A percentile compares a stretch with the other conserved stretches of the same genome.
Conservation (phyloP, 2,329 filamentous ascomycete genomes). For the Colletotrichum eleusines region DNA sequence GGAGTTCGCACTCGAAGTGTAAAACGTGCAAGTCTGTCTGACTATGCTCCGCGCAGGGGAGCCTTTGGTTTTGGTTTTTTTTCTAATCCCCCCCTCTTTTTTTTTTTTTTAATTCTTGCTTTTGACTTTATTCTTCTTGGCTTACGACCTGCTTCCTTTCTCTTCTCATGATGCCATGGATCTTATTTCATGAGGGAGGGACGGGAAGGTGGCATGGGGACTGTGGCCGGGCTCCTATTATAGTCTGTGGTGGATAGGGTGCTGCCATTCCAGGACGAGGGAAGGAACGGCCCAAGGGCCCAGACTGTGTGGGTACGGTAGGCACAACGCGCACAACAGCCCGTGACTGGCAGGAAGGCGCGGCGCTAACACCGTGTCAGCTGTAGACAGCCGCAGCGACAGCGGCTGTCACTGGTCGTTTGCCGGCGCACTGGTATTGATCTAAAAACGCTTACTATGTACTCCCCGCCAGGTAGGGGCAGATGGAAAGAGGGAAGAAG, state of each 20-base stretch:
- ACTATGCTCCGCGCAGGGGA: not conserved
- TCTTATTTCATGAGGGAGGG: slow-evolving; percentile 25
- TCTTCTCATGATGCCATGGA: not conserved
- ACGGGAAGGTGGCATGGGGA: slow-evolving; percentile 33
- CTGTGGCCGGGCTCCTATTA: not conserved
- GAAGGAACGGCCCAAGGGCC: not conserved
- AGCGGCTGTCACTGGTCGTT: slow-evolving; percentile 21
- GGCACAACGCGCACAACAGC: too few relatives aligned
- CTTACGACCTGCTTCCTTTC: not conserved
- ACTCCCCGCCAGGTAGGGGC: not conserved
- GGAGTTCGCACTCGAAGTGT: not conserved
- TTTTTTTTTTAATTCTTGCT: too few relatives aligned
- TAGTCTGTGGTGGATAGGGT: too few relatives aligned
- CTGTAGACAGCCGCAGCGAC: not conserved
- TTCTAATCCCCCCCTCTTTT: not conserved
- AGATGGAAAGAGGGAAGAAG: slow-evolving; percentile 15
- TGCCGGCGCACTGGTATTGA: slow-evolving; percentile 7
- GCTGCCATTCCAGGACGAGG: too few relatives aligned
- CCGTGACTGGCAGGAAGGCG: not conserved
- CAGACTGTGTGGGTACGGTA: not conserved
- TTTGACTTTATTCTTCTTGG: too few relatives aligned
- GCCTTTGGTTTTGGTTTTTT: too few relatives aligned
- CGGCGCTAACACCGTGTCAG: slow-evolving; percentile 32
- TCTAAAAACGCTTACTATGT: slow-evolving; percentile 7
- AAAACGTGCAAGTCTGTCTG: not conserved